phyloP scores from a whole-genome alignment of 805 yeast genomes.

The Saturnispora bothae region DNA sequence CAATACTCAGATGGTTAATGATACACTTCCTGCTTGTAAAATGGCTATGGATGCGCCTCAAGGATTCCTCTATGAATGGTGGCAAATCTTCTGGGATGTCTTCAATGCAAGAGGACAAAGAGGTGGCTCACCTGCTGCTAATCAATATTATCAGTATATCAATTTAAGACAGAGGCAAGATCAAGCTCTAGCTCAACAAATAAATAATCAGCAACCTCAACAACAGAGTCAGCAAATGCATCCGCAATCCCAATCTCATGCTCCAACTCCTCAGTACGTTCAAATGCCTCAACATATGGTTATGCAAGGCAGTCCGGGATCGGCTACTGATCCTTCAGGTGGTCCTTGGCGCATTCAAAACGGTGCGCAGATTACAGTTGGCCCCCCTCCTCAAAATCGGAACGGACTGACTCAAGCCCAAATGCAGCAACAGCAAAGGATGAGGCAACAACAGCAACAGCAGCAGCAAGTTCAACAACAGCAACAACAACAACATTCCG shows the following conservation, averaged over 20 bases:
- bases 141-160: conserved; percentile 61
- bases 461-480: conserved; percentile 4
- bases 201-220: no score
- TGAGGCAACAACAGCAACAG: conserved; percentile 8
- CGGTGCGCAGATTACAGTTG: neutral
- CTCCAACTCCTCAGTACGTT: conserved; percentile 8
- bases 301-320: conserved; percentile 15
- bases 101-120: conserved; percentile 70
- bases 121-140: conserved; percentile 53
- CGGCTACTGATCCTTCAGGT: conserved; percentile 5
- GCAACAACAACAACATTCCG: conserved; percentile 10
- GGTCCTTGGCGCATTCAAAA: conserved; percentile 8
- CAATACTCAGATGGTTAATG: neutral
- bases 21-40: conserved; percentile 33
- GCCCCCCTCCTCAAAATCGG: neutral
- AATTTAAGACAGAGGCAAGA: no score
- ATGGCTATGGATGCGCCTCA: conserved; percentile 73
- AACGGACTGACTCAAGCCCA: neutral
- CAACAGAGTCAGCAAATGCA: conserved; percentile 13
- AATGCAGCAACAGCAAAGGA: conserved; percentile 10
- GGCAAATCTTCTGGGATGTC: conserved; percentile 94
- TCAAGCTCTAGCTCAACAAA: no score
- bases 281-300: conserved; percentile 21
- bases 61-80: conserved; percentile 87
- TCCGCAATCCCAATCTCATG: conserved; percentile 7